phyloP scores from a whole-genome alignment of 495 filamentous ascomycete species.

The Opeltia flavorubescens region DNA sequence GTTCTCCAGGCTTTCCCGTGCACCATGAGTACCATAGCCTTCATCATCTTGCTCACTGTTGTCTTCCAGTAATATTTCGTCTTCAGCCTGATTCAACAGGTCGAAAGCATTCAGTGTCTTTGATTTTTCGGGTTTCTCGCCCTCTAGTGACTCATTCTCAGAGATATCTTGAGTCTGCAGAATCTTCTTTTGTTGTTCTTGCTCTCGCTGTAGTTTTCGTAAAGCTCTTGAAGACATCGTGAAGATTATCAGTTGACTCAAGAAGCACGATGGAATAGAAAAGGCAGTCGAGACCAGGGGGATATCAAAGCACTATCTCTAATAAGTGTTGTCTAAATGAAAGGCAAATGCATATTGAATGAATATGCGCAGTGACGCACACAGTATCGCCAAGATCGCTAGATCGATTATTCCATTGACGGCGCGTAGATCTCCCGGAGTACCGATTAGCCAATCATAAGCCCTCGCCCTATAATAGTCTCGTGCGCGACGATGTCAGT shows the following conservation, averaged over 20 bases:
- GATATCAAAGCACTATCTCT: no score
- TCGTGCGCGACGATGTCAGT: no score
- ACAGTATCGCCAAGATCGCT: no score
- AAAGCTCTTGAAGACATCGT: conserved; percentile 72
- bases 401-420: no score
- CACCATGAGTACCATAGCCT: not conserved
- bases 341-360: no score
- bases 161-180: conserved; percentile 22
- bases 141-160: conserved; percentile 34
- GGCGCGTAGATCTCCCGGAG: no score
- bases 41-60: conserved; percentile 1
- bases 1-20: not conserved
- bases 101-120: conserved; percentile 35
- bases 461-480: no score
- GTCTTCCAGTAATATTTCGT: conserved; percentile 19
- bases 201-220: conserved; percentile 56
- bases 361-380: not conserved
- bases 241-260: not conserved
- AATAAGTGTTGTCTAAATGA: no score
- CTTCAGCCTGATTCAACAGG: conserved; percentile 26
- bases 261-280: not conserved
- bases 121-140: conserved; percentile 29
- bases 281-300: no score
- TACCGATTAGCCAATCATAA: no score
- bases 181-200: conserved; percentile 48